Conservation (phyloP, 2,329 filamentous ascomycete species). For the Sclerotiophoma versabilis region DNA sequence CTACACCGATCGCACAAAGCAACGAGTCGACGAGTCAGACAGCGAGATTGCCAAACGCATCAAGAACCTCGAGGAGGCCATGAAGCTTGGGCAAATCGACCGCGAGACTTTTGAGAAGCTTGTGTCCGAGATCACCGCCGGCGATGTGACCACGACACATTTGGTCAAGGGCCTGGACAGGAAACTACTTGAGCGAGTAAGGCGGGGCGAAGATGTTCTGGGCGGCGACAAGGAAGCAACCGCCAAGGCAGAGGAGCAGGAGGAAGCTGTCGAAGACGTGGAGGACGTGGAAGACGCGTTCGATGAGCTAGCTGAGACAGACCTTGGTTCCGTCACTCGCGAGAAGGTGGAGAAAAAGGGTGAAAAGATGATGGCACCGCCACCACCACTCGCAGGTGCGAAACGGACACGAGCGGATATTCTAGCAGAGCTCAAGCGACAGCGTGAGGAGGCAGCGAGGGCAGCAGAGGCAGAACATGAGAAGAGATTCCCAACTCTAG, state of each 20-base stretch:
- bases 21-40: slow-evolving; percentile 61
- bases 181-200: slow-evolving; percentile 74
- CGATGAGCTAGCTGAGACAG: slow-evolving; percentile 66
- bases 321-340: slow-evolving; percentile 71
- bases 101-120: slow-evolving; percentile 77
- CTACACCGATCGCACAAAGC: slow-evolving; percentile 82
- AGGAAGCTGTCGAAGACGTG: slow-evolving; percentile 41
- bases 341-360: slow-evolving; percentile 64
- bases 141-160: slow-evolving; percentile 81
- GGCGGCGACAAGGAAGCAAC: slow-evolving; percentile 45
- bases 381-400: slow-evolving; percentile 52
- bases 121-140: slow-evolving; percentile 78
- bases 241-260: slow-evolving; percentile 32
- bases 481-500: slow-evolving; percentile 55
- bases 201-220: slow-evolving; percentile 67
- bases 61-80: slow-evolving; percentile 78
- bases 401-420: slow-evolving; percentile 67
- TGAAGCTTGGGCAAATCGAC: slow-evolving; percentile 86
- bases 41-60: slow-evolving; percentile 70
- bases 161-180: slow-evolving; percentile 92
- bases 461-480: slow-evolving; percentile 52
- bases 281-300: slow-evolving; percentile 58
- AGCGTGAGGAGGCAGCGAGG: slow-evolving; percentile 55
- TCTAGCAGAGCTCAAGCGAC: slow-evolving; percentile 64
- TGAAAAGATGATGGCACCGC: slow-evolving; percentile 53